A percentile compares a stretch with the other conserved stretches of the same genome.
These are phyloP conservation scores for Pseudocercospora macadamiae DNA, from an alignment of 2,329 filamentous ascomycete genomes.

Conservation along the genomic window DNA sequence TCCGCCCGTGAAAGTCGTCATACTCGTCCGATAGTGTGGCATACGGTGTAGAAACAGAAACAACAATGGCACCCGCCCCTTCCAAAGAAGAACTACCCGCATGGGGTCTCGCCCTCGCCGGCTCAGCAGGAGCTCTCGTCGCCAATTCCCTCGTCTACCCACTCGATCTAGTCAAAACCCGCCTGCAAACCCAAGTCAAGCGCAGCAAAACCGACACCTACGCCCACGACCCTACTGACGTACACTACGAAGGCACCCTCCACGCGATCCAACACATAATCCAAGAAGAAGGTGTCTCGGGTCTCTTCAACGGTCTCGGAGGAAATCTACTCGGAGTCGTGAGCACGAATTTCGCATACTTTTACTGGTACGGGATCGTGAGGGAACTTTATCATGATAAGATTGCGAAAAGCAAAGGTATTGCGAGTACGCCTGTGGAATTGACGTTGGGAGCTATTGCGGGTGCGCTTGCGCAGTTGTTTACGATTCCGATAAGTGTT, in stretches of 20 bases:
- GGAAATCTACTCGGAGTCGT: conserved; percentile 88
- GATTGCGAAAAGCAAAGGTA: conserved; percentile 32
- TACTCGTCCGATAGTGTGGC: no score
- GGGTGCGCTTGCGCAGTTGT: conserved; percentile 88
- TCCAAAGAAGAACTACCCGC: conserved; percentile 69
- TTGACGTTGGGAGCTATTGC: conserved; percentile 82
- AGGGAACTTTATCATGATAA: conserved; percentile 73
- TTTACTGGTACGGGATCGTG: conserved; percentile 97
- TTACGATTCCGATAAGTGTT: conserved; percentile 94
- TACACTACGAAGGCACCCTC: conserved; percentile 83
- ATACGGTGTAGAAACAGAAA: no score
- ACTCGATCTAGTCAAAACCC: conserved; percentile 95
- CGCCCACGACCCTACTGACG: conserved; percentile 52
- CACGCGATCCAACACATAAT: conserved; percentile 87
- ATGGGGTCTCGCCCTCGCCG: conserved; percentile 91
- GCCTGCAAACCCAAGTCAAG: conserved; percentile 92
- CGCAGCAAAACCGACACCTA: conserved; percentile 45
- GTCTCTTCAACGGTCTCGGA: conserved; percentile 86
- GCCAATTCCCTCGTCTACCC: conserved; percentile 96
- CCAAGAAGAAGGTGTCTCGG: conserved; percentile 74
- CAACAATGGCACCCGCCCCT: conserved; percentile 33
- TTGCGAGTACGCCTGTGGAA: conserved; percentile 76
- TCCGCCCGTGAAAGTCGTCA: no score
- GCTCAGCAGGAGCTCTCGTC: conserved; percentile 87
- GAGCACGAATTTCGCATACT: conserved; percentile 98